These are phyloP conservation scores for Cyanidioschyzon merolae DNA, from an alignment of 23 red algal species.

Conservation along the genomic window DNA sequence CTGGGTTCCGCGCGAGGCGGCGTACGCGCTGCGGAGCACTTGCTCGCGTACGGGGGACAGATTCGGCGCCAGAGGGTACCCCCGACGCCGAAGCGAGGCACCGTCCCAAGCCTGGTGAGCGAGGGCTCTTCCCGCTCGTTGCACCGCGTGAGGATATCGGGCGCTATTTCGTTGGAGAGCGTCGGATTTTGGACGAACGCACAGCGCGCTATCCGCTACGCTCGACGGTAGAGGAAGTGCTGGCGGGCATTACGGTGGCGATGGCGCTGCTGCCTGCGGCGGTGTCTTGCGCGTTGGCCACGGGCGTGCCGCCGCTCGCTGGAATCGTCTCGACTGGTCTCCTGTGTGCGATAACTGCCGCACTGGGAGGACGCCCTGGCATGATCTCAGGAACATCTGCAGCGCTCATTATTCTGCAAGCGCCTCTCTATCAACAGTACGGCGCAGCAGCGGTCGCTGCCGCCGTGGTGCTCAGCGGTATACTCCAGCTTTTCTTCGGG, in stretches of 20 bases:
- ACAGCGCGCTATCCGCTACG: constrained; percentile 3
- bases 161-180: constrained; percentile 9
- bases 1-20: too few relatives aligned
- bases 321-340: background rate
- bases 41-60: too few relatives aligned
- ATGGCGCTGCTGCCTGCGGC: constrained; percentile 1
- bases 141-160: constrained; percentile 11
- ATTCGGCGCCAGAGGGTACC: too few relatives aligned
- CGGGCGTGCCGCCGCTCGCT: background rate
- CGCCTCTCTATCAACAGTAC: background rate
- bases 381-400: constrained; percentile 22
- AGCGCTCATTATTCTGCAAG: constrained; percentile 6
- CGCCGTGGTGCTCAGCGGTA: background rate
- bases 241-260: constrained; percentile 7
- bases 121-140: background rate
- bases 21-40: too few relatives aligned
- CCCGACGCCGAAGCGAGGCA: too few relatives aligned
- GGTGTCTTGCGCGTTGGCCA: background rate
- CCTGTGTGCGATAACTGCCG: background rate
- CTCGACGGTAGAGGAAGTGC: background rate
- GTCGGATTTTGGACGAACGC: constrained; percentile 2
- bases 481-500: constrained; percentile 19
- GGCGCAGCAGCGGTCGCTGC: background rate
- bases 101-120: constrained; percentile 11
- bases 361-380: constrained; percentile 19